Conservation (phyloP, 306 rosid genomes). For the Malus fusca region DNA sequence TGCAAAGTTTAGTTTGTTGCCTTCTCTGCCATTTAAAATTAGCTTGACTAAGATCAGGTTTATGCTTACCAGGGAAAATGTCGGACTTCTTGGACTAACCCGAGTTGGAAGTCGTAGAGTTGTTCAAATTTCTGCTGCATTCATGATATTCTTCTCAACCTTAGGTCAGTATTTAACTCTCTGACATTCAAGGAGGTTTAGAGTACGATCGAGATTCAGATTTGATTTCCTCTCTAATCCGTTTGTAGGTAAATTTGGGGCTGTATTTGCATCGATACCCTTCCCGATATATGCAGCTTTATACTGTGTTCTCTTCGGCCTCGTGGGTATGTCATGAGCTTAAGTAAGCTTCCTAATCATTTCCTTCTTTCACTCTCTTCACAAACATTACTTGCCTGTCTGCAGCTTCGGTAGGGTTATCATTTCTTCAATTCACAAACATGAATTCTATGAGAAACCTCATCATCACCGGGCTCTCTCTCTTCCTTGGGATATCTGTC, state of each 20-base stretch:
- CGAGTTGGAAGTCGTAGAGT: slow-evolving; percentile 97
- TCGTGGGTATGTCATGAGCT: slow-evolving; percentile 58
- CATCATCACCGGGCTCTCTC: slow-evolving; percentile 71
- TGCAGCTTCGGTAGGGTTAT: slow-evolving; percentile 86
- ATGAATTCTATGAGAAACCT: slow-evolving; percentile 97
- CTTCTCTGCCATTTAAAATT: not conserved
- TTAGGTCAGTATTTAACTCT: slow-evolving; percentile 43
- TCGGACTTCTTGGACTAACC: slow-evolving; percentile 93
- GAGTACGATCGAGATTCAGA: no score
- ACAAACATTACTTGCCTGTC: slow-evolving; percentile 11
- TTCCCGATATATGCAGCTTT: slow-evolving; percentile 78
- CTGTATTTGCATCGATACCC: slow-evolving; percentile 96
- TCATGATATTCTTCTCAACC: slow-evolving; percentile 92
- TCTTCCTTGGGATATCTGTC: slow-evolving; percentile 85
- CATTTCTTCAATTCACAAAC: slow-evolving; percentile 94
- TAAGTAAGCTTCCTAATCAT: not conserved
- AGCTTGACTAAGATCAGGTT: slow-evolving; percentile 14
- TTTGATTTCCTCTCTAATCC: slow-evolving; percentile 2
- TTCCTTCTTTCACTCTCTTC: not conserved
- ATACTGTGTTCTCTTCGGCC: slow-evolving; percentile 84
- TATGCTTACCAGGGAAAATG: slow-evolving; percentile 68
- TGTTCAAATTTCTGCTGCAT: slow-evolving; percentile 90
- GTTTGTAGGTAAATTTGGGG: slow-evolving; percentile 83
- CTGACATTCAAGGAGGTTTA: not conserved
- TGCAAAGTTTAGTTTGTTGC: not conserved